Percentiles rank a stretch among this genome's conserved stretches.
phyloP scores from a whole-genome alignment of 2,329 filamentous ascomycete species.

The Mycosphaerella sp. region DNA sequence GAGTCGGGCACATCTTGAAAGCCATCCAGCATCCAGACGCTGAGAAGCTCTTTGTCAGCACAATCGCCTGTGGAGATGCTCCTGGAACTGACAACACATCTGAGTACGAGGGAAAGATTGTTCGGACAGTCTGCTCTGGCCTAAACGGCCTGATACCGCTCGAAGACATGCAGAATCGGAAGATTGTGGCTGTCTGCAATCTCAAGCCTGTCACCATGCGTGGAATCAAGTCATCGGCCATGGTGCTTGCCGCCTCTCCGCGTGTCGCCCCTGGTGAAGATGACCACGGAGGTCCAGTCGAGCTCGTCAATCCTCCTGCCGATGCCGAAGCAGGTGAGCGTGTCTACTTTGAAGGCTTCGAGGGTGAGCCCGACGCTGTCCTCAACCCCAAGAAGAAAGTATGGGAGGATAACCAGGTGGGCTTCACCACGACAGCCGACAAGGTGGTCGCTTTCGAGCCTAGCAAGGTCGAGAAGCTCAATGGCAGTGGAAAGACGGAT shows the following conservation, averaged over 20 bases:
- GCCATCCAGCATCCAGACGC: conserved; percentile 93
- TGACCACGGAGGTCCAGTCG: conserved; percentile 81
- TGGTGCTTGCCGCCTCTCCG: conserved; percentile 96
- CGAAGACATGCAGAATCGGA: conserved; percentile 93
- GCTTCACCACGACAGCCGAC: conserved; percentile 79
- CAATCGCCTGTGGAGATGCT: conserved; percentile 87
- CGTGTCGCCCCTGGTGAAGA: conserved; percentile 71
- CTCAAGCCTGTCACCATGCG: conserved; percentile 99
- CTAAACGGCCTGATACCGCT: conserved; percentile 88
- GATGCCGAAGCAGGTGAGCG: conserved; percentile 76
- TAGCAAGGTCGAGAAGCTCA: conserved; percentile 65
- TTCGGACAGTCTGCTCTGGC: conserved; percentile 93
- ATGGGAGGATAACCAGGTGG: conserved; percentile 94
- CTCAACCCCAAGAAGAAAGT: conserved; percentile 99
- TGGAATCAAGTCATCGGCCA: conserved; percentile 71
- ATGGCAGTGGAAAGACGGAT: conserved; percentile 52
- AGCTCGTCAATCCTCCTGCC: conserved; percentile 78
- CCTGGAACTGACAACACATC: conserved; percentile 80
- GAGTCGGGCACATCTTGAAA: conserved; percentile 96
- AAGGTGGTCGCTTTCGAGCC: conserved; percentile 86
- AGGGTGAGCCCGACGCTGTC: conserved; percentile 84
- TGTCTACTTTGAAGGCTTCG: conserved; percentile 90
- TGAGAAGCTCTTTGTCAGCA: conserved; percentile 91
- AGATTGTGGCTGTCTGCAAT: conserved; percentile 93
- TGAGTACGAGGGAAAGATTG: conserved; percentile 84